These are phyloP conservation scores for Colletotrichum sp. DNA, from an alignment of 2,329 filamentous ascomycete species.

Conservation along the genomic window DNA sequence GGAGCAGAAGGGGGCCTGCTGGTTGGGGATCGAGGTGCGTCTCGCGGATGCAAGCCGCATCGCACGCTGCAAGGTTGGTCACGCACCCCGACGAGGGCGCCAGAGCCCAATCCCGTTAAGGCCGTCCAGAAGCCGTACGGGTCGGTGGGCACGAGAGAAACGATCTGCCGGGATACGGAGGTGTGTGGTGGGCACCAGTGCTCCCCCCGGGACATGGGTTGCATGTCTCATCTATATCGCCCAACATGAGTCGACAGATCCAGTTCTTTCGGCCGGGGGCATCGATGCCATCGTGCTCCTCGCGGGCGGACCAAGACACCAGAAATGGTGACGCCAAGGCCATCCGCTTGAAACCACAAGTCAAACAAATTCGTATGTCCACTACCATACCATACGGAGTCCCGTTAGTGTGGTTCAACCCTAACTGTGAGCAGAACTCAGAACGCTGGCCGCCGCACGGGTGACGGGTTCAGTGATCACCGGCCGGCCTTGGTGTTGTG, in stretches of 20 bases:
- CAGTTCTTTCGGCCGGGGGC: neutral
- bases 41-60: neutral
- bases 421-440: neutral
- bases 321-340: conserved; percentile 8
- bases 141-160: neutral
- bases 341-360: conserved; percentile 1
- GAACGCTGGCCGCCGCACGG: neutral
- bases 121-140: neutral
- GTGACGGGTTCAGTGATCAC: neutral
- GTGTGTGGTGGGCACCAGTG: neutral
- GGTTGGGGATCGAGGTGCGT: neutral
- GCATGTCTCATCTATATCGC: conserved; percentile 15
- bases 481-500: neutral
- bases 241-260: conserved; percentile 2
- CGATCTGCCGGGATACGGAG: conserved; percentile 19
- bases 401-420: neutral
- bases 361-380: neutral
- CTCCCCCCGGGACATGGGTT: neutral
- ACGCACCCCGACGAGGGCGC: neutral
- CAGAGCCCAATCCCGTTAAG: neutral
- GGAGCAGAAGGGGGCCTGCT: neutral
- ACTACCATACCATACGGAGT: neutral
- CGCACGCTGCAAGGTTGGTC: neutral
- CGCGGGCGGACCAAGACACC: conserved; percentile 1
- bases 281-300: neutral